These are phyloP conservation scores for Bonia amplexicaulis DNA, from an alignment of 176 grass and related monocot species.

Conservation along the genomic window DNA sequence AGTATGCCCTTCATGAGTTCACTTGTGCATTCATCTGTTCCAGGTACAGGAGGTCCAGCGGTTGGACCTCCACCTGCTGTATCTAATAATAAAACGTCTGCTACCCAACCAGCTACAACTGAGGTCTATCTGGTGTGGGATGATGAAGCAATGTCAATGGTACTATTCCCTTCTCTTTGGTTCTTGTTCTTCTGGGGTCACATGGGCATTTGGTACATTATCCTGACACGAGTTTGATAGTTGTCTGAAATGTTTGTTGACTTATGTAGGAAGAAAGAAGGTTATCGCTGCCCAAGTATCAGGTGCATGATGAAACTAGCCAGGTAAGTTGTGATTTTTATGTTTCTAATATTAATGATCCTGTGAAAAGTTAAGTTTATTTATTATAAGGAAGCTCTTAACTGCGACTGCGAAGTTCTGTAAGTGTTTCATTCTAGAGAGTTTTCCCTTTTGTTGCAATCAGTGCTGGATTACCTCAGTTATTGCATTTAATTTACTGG, in stretches of 20 bases:
- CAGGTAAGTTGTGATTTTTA: constrained; percentile 86
- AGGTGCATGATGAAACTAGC: constrained; percentile 99
- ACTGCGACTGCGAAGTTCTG: not conserved
- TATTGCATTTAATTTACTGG: not conserved
- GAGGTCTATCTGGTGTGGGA: constrained; percentile 98
- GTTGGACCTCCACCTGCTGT: constrained; percentile 44
- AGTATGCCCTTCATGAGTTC: constrained; percentile 25
- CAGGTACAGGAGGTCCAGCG: constrained; percentile 48
- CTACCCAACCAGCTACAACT: constrained; percentile 57
- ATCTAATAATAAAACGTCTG: constrained; percentile 59
- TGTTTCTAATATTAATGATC: constrained; percentile 39
- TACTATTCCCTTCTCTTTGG: constrained; percentile 18
- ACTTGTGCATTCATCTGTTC: constrained; percentile 46
- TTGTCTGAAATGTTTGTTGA: constrained; percentile 20
- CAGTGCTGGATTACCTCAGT: not conserved
- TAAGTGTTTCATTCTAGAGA: not conserved
- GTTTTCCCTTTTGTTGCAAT: not conserved
- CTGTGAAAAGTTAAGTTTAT: not conserved
- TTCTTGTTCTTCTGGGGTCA: constrained; percentile 2
- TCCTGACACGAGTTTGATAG: not conserved
- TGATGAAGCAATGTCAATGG: constrained; percentile 99
- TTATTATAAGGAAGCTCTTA: not conserved
- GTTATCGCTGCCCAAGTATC: constrained; percentile 70
- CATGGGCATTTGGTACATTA: not conserved
- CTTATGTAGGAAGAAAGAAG: constrained; percentile 93